These are phyloP conservation scores for Gnomoniopsis smithogilvyi DNA, from an alignment of 2,329 filamentous ascomycete species.

Conservation along the genomic window DNA sequence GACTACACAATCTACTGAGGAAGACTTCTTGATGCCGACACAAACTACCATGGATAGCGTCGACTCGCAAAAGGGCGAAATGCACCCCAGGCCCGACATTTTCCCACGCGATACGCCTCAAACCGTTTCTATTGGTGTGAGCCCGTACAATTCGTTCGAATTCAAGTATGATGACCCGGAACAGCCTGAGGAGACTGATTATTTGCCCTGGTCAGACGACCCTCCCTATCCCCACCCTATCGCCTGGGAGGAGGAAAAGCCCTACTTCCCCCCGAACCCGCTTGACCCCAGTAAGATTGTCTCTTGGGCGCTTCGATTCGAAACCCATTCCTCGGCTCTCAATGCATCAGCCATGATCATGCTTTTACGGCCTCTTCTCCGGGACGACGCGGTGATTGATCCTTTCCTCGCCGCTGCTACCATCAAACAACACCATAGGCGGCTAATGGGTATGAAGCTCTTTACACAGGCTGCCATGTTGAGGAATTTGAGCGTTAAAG, in stretches of 20 bases:
- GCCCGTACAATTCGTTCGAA: constrained; percentile 31
- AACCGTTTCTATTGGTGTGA: constrained; percentile 18
- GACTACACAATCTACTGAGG: constrained; percentile 23
- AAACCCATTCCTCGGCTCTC: constrained; percentile 52
- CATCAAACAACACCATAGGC: constrained; percentile 56
- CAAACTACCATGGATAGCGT: constrained; percentile 40
- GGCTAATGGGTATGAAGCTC: constrained; percentile 56
- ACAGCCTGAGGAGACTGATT: constrained; percentile 54
- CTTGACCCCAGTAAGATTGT: constrained; percentile 56
- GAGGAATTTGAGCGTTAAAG: constrained; percentile 57
- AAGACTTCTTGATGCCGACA: constrained; percentile 36
- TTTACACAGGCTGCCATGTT: constrained; percentile 60
- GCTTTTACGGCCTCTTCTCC: constrained; percentile 55
- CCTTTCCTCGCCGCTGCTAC: constrained; percentile 52
- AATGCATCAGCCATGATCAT: constrained; percentile 61
- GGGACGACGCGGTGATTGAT: constrained; percentile 51
- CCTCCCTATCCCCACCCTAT: constrained; percentile 50
- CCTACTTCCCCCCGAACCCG: constrained; percentile 29
- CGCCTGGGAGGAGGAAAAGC: constrained; percentile 10
- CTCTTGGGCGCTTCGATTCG: constrained; percentile 52
- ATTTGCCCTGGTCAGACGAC: constrained; percentile 56
- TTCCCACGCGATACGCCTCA: constrained; percentile 11
- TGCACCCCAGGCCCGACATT: constrained; percentile 12
- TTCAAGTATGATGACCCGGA: constrained; percentile 34
- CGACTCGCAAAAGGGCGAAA: constrained; percentile 9